A percentile compares a stretch with the other conserved stretches of the same genome.
phyloP scores from a whole-genome alignment of 805 yeast genomes.

The Pichia nanzhaoensis region DNA sequence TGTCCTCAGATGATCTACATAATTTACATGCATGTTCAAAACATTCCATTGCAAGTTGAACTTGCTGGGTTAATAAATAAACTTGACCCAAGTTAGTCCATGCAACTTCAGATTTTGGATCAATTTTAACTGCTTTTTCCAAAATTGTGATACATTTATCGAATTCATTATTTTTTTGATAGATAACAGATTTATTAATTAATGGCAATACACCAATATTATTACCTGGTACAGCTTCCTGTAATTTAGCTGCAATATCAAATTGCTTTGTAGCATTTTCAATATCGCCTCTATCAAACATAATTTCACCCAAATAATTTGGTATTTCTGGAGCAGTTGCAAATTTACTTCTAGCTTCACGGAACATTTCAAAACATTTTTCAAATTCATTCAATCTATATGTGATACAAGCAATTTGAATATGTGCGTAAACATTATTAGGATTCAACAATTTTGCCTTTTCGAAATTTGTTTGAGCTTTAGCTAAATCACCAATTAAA shows the following conservation, averaged over 20 bases:
- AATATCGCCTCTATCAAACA: slow-evolving; percentile 72
- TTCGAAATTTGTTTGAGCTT: slow-evolving; percentile 69
- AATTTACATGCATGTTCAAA: slow-evolving; percentile 79
- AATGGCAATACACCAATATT: slow-evolving; percentile 86
- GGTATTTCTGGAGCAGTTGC: slow-evolving; percentile 88
- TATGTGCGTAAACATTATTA: slow-evolving; percentile 73
- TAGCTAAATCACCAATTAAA: slow-evolving; percentile 63
- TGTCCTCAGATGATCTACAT: slow-evolving; percentile 80
- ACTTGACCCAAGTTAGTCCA: slow-evolving; percentile 88
- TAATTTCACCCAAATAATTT: slow-evolving; percentile 91
- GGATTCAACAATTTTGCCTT: slow-evolving; percentile 72
- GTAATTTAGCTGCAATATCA: slow-evolving; percentile 79
- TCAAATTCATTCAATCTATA: slow-evolving; percentile 66
- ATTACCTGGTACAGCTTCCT: slow-evolving; percentile 57
- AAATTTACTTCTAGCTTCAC: slow-evolving; percentile 64
- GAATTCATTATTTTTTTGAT: slow-evolving; percentile 49
- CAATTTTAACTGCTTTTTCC: slow-evolving; percentile 69
- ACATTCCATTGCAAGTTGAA: slow-evolving; percentile 71
- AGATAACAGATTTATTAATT: slow-evolving; percentile 77
- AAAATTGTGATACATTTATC: slow-evolving; percentile 59
- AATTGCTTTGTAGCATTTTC: slow-evolving; percentile 74
- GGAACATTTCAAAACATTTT: slow-evolving; percentile 56
- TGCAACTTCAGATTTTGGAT: slow-evolving; percentile 86
- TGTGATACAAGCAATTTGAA: slow-evolving; percentile 88
- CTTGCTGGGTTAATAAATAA: slow-evolving; percentile 74